These are phyloP conservation scores for Lepidopterella palustris DNA, from an alignment of 495 filamentous ascomycete species.

Conservation along the genomic window DNA sequence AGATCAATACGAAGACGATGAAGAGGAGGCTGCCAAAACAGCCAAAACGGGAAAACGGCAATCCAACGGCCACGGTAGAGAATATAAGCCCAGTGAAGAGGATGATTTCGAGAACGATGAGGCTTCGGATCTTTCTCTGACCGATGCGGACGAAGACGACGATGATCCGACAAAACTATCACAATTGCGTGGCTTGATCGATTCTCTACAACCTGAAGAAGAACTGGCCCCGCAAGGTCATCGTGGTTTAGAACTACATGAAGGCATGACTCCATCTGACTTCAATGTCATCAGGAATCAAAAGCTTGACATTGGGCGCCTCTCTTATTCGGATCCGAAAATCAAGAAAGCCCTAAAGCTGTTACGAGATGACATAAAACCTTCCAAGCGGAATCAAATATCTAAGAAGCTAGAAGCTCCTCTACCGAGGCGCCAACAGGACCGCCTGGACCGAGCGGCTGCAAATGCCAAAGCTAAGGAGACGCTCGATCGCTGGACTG, in stretches of 20 bases:
- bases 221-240: constrained; percentile 23
- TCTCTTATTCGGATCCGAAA: constrained; percentile 66
- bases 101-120: constrained; percentile 42
- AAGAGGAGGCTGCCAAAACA: constrained; percentile 33
- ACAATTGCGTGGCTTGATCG: constrained; percentile 63
- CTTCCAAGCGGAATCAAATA: constrained; percentile 46
- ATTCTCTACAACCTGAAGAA: constrained; percentile 51
- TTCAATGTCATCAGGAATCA: constrained; percentile 52
- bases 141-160: constrained; percentile 56
- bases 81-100: constrained; percentile 43
- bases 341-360: constrained; percentile 76
- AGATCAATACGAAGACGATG: constrained; percentile 55
- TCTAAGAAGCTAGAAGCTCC: constrained; percentile 76
- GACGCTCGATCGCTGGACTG: constrained; percentile 81
- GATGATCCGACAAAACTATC: constrained; percentile 53
- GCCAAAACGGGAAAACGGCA: constrained; percentile 32
- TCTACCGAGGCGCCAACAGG: constrained; percentile 82
- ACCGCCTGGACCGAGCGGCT: constrained; percentile 72
- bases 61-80: constrained; percentile 27
- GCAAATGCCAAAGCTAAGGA: constrained; percentile 90
- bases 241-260: constrained; percentile 40
- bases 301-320: constrained; percentile 75
- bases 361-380: constrained; percentile 47
- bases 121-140: constrained; percentile 43
- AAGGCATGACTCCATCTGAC: constrained; percentile 50